phyloP scores from a whole-genome alignment of 192 early-diverging fungal species.

The Paraglomus occultum region DNA sequence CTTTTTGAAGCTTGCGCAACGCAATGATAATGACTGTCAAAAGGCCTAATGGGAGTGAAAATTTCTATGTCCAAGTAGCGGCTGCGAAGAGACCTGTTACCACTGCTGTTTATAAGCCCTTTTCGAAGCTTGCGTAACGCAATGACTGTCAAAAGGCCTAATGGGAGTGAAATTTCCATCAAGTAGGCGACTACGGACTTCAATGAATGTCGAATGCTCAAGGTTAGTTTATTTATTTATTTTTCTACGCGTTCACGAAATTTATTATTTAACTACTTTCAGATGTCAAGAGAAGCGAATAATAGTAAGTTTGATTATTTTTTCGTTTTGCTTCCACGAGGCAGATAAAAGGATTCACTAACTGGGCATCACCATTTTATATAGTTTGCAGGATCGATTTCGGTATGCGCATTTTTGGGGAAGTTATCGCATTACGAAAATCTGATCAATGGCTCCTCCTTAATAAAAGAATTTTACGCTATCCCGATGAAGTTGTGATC shows the following conservation, averaged over 20 bases:
- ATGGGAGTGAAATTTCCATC: conserved; percentile 13
- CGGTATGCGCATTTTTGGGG: no score
- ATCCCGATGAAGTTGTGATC: no score
- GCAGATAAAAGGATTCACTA: no score
- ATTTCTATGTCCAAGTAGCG: conserved; percentile 11
- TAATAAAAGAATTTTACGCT: no score
- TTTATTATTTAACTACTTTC: neutral
- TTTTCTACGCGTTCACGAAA: conserved; percentile 13
- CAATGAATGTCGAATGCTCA: conserved; percentile 8
- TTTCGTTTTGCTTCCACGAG: no score
- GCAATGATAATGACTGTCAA: conserved; percentile 17
- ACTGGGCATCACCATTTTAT: no score
- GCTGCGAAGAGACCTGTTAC: conserved; percentile 10
- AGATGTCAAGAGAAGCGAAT: no score
- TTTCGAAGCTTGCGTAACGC: conserved; percentile 10
- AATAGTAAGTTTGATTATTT: no score
- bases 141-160: conserved; percentile 15
- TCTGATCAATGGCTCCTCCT: no score
- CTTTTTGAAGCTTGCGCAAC: conserved; percentile 12
- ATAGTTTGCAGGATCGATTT: no score
- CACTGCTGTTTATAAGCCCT: conserved; percentile 14
- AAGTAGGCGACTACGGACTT: conserved; percentile 14
- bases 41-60: conserved; percentile 8
- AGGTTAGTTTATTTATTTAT: neutral
- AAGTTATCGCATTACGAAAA: no score